phyloP scores from a whole-genome alignment of 2,329 filamentous ascomycete genomes.

The Clarireedia monteithiana region DNA sequence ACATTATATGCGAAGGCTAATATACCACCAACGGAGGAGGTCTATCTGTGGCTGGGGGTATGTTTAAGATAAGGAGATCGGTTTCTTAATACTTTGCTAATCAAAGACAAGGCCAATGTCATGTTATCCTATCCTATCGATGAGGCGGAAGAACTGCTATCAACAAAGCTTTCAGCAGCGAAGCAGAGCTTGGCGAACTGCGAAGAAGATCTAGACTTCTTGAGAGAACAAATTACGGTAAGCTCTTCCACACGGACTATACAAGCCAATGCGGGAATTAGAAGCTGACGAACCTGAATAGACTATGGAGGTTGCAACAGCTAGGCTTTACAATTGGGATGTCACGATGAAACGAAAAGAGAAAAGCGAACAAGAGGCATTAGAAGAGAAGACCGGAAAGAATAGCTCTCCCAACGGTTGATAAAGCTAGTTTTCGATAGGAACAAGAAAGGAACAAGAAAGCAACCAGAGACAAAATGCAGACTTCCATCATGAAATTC shows the following conservation, averaged over 20 bases:
- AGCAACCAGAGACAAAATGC: not conserved
- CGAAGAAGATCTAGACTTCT: conserved; percentile 92
- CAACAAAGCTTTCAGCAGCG: conserved; percentile 70
- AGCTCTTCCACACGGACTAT: conserved; percentile 25
- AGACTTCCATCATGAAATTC: conserved; percentile 3
- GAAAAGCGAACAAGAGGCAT: conserved; percentile 53
- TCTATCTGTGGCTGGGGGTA: conserved; percentile 95
- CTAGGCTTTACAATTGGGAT: conserved; percentile 99
- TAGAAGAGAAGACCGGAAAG: conserved; percentile 27
- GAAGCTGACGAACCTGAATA: conserved; percentile 13
- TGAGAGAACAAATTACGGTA: conserved; percentile 94
- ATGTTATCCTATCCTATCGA: conserved; percentile 92
- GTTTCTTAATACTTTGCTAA: conserved; percentile 11
- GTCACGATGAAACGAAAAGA: conserved; percentile 93
- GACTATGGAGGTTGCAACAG: conserved; percentile 86
- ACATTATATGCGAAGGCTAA: conserved; percentile 86
- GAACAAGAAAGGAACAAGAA: conserved; percentile 4
- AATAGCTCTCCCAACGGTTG: conserved; percentile 28
- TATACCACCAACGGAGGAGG: conserved; percentile 76
- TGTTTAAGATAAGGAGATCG: conserved; percentile 23
- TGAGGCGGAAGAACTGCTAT: conserved; percentile 74
- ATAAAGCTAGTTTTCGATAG: conserved; percentile 1
- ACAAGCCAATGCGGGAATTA: not conserved
- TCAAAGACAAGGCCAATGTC: conserved; percentile 66
- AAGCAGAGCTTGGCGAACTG: conserved; percentile 77